Base-by-base conservation (phyloP, 352 stramenopile species). In the Globisporangium megalacanthum region DNA sequence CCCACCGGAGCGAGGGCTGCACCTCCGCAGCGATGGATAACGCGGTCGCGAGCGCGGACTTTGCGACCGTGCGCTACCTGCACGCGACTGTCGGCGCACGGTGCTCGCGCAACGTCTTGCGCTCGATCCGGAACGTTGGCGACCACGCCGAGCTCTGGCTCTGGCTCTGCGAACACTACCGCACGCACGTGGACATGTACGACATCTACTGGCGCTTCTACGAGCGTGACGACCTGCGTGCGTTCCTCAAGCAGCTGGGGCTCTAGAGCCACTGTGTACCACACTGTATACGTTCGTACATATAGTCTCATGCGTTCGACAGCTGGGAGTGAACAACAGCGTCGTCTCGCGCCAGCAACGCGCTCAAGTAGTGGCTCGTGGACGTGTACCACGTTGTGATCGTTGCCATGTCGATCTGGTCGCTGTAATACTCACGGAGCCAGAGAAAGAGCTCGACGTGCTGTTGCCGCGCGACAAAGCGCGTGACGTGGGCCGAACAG, bases 1-100 rank as follows among this genome's bases (percentile, higher is more conserved):
- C 15, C n/a, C 15, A 68, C 22, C 55, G 55, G 3, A 42, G 3
- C 3, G 56, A 65, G 49, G 64, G 60, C 14, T 71, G 60, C 46
- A 57, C 47, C 4, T 48, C 33, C 31, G 49, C 49, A 9, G 49
- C 49, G 33, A 54, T 54, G 49, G 49, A 54, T n/a, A 54, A 54
- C 15, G 49, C 49, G n/a, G 33, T 54, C 31, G 31, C 37, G 33
- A 54, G n/a, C 4, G 49, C 25, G 19, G 33, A 54, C 33, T 54
- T 54, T 6, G 49, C 42, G 31, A 54, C 49, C 4, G 49, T 54
- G 33, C 33, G 42, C 17, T 54, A 33, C 31, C 20, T 54, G 31
- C 49, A 54, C 33, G n/a, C 19, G 15, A 31, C 42, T 8, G 36
- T 42, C n/a, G 17, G 19, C n/a, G 49, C 29, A 1, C 31, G 49